Conservation (phyloP, 2,329 filamentous ascomycete genomes). For the Colletotrichum ledebouriae region DNA sequence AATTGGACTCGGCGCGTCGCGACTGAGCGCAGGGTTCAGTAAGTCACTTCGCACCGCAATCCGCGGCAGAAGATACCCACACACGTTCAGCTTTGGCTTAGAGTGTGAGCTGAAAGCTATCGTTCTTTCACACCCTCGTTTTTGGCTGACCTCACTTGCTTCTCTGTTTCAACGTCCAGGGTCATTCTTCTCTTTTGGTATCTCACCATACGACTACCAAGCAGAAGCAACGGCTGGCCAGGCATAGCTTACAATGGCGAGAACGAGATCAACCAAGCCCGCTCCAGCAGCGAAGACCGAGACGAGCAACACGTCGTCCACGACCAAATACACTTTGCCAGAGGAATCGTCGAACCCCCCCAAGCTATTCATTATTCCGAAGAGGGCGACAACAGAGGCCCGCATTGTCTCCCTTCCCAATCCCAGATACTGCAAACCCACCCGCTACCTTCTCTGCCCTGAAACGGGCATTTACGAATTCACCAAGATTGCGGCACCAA, state of each 20-base stretch:
- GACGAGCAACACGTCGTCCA: conserved; percentile 46
- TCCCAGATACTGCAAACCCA: conserved; percentile 66
- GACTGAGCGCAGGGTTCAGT: conserved; percentile 8
- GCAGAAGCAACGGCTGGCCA: background rate
- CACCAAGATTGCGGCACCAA: conserved; percentile 67
- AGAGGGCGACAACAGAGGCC: conserved; percentile 64
- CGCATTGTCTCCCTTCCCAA: conserved; percentile 72
- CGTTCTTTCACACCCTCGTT: background rate
- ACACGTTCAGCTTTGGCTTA: conserved; percentile 6
- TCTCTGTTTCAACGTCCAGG: background rate
- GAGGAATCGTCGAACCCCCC: conserved; percentile 59
- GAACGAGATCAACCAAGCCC: conserved; percentile 61
- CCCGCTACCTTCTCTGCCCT: conserved; percentile 74
- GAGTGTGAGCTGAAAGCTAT: background rate
- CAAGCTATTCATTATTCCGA: conserved; percentile 73
- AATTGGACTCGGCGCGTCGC: conserved; percentile 37
- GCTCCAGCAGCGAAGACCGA: conserved; percentile 51
- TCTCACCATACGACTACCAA: background rate
- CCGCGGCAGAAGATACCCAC: background rate
- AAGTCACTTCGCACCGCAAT: conserved; percentile 18
- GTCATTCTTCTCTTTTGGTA: background rate
- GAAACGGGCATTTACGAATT: conserved; percentile 75
- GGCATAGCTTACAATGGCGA: conserved; percentile 57
- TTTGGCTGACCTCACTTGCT: background rate
- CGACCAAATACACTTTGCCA: conserved; percentile 57